These are phyloP conservation scores for Colletotrichum liaoningense DNA, from an alignment of 2,329 filamentous ascomycete species.

Conservation along the genomic window DNA sequence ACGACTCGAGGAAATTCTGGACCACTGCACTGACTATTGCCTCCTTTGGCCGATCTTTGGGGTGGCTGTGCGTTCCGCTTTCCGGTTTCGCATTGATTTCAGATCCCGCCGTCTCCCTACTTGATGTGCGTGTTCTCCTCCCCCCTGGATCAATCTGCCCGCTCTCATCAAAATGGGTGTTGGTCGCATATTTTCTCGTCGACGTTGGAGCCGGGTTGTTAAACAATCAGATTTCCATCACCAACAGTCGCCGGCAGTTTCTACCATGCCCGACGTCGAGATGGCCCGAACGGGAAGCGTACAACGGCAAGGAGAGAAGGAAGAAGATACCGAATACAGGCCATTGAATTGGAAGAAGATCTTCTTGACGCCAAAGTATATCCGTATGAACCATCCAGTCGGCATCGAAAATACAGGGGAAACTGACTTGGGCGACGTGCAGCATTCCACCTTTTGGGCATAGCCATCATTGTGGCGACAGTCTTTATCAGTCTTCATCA, in stretches of 20 bases:
- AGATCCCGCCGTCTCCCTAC: conserved; percentile 31
- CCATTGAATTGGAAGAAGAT: conserved; percentile 48
- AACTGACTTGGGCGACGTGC: background rate
- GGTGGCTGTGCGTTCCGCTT: conserved; percentile 35
- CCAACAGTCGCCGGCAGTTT: conserved; percentile 9
- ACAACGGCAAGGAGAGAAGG: background rate
- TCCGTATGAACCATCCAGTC: conserved; percentile 34
- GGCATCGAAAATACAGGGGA: background rate
- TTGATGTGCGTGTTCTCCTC: background rate
- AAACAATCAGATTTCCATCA: background rate
- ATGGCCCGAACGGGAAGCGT: conserved; percentile 23
- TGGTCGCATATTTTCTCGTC: conserved; percentile 2
- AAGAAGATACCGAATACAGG: conserved; percentile 47
- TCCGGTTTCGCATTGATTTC: conserved; percentile 37
- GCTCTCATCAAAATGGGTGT: conserved; percentile 24
- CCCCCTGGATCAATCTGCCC: background rate
- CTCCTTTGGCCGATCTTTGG: conserved; percentile 28
- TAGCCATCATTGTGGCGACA: conserved; percentile 44
- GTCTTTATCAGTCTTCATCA: conserved; percentile 50
- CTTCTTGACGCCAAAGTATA: conserved; percentile 47
- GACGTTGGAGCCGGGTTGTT: background rate
- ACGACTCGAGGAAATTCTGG: background rate
- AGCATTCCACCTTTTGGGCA: conserved; percentile 43
- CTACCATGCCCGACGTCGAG: conserved; percentile 30
- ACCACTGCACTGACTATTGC: conserved; percentile 11